Percentiles rank a stretch among this genome's conserved stretches.
Evolutionary conservation across 2,329 filamentous ascomycete genomes (phyloP).

Genomic region (Xylaria multiplex): DNA sequence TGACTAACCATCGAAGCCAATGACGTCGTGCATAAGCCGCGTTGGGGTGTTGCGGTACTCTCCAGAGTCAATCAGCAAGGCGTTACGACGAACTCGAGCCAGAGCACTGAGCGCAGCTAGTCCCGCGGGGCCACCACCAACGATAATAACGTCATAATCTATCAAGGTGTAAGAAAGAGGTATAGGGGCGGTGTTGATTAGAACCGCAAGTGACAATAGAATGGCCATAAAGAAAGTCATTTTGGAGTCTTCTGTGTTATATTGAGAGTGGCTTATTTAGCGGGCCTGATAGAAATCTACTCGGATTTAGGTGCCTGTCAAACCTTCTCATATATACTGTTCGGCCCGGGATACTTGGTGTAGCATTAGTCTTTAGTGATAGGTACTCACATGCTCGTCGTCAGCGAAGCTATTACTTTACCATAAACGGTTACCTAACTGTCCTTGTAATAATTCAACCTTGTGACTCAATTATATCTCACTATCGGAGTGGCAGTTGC

Average conservation of each 20-base stretch:
- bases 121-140: slow-evolving; percentile 27
- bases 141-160: slow-evolving; percentile 29
- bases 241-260: neutral
- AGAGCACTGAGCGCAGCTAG: slow-evolving; percentile 46
- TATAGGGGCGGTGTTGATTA: slow-evolving; percentile 9
- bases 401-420: neutral
- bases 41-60: slow-evolving; percentile 67
- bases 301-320: neutral
- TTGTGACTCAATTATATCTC: slow-evolving; percentile 5
- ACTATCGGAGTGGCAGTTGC: neutral
- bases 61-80: slow-evolving; percentile 66
- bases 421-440: neutral
- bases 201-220: neutral
- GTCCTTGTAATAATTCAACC: neutral
- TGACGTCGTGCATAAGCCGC: slow-evolving; percentile 68
- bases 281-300: neutral
- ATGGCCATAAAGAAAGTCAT: slow-evolving; percentile 6
- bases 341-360: no score
- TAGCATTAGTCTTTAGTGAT: neutral
- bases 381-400: neutral
- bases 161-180: slow-evolving; percentile 11
- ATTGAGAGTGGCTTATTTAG: neutral
- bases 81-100: slow-evolving; percentile 64
- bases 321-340: neutral
- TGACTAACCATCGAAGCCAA: slow-evolving; percentile 64